Evolutionary conservation across 805 yeast genomes (phyloP).

Genomic region (Jamesozyma piceae): DNA sequence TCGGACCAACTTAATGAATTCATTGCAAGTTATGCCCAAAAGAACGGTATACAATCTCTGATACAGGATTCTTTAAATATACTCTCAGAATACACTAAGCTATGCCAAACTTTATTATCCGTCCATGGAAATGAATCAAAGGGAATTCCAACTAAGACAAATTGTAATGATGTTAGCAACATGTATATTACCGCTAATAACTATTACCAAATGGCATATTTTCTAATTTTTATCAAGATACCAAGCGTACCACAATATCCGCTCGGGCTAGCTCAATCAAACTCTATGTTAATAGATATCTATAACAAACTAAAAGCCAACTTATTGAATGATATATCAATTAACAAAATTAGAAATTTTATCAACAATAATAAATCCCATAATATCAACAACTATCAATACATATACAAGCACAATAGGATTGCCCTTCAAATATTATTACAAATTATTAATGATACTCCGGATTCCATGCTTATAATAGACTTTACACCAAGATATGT

Average conservation of each 20-base stretch:
- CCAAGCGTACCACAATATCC: not conserved
- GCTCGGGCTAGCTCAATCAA: not conserved
- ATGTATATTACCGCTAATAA: not conserved
- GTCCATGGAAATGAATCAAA: not conserved
- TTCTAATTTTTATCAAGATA: not conserved
- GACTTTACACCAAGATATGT: not conserved
- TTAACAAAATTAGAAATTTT: not conserved
- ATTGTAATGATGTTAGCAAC: not conserved
- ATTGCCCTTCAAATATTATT: not conserved
- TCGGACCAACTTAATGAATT: not conserved
- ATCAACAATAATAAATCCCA: not conserved
- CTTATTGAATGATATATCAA: not conserved
- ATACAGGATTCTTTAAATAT: not conserved
- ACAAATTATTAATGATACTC: not conserved
- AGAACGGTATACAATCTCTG: not conserved
- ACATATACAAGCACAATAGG: not conserved
- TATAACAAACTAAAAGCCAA: not conserved
- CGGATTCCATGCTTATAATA: not conserved
- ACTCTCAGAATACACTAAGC: not conserved
- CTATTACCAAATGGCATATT: conserved; percentile 1
- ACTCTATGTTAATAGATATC: not conserved
- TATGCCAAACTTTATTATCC: not conserved
- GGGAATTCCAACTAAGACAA: not conserved
- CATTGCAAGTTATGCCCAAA: not conserved
- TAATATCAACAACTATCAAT: not conserved